These are phyloP conservation scores for Peniophora sp. DNA, from an alignment of 1,284 basidiomycete genomes.

Conservation along the genomic window DNA sequence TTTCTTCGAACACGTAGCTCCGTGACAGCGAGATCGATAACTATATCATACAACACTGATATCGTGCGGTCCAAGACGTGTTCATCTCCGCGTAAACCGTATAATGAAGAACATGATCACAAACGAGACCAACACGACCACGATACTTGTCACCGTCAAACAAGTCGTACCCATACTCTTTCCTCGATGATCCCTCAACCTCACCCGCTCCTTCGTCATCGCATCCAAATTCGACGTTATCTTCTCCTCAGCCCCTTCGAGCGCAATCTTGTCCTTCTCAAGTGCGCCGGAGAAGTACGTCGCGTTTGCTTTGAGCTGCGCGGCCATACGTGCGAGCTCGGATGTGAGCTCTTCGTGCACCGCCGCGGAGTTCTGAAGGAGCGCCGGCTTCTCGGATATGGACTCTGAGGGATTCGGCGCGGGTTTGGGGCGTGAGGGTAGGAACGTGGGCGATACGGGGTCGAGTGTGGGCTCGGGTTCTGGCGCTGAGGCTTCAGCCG, in stretches of 20 bases:
- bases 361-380: slow-evolving; percentile 48
- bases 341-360: slow-evolving; percentile 66
- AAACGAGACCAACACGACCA: slow-evolving; percentile 56
- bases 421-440: slow-evolving; percentile 14
- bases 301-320: slow-evolving; percentile 69
- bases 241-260: slow-evolving; percentile 56
- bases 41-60: too few relatives aligned
- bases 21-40: too few relatives aligned
- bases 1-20: too few relatives aligned
- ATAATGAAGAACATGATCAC: slow-evolving; percentile 68
- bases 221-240: slow-evolving; percentile 62
- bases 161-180: slow-evolving; percentile 71
- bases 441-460: background rate
- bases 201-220: slow-evolving; percentile 58
- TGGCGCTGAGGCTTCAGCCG: background rate
- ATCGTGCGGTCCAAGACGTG: too few relatives aligned
- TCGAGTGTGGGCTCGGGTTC: background rate
- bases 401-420: slow-evolving; percentile 19
- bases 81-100: slow-evolving; percentile 37
- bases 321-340: slow-evolving; percentile 72
- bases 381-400: slow-evolving; percentile 24
- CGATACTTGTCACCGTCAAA: slow-evolving; percentile 51
- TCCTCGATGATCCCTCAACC: slow-evolving; percentile 54
- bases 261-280: slow-evolving; percentile 53
- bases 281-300: slow-evolving; percentile 61